A percentile compares a stretch with the other conserved stretches of the same genome.
phyloP scores from a whole-genome alignment of 306 rosid species.

The Cucurbita argyrosperma region DNA sequence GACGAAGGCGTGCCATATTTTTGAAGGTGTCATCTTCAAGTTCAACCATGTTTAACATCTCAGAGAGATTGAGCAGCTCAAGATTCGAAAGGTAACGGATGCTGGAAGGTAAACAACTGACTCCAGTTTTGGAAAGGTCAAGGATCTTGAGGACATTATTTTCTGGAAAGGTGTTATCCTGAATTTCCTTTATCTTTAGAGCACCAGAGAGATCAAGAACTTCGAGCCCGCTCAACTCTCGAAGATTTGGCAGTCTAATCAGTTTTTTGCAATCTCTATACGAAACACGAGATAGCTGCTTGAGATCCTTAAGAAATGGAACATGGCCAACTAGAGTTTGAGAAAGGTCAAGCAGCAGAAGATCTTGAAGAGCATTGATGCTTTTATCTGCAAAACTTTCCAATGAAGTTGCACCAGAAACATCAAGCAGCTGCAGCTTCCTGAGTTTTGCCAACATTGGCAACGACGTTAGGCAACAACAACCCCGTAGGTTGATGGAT shows the following conservation, averaged over 20 bases:
- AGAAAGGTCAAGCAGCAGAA: slow-evolving; percentile 18
- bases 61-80: slow-evolving; percentile 16
- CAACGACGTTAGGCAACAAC: slow-evolving; percentile 1
- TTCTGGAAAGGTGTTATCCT: neutral
- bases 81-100: neutral
- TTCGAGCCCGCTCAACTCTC: slow-evolving; percentile 4
- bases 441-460: neutral
- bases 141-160: slow-evolving; percentile 12
- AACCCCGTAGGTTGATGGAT: slow-evolving; percentile 14
- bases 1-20: slow-evolving; percentile 8
- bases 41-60: neutral
- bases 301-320: slow-evolving; percentile 10
- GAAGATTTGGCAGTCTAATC: slow-evolving; percentile 3
- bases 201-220: slow-evolving; percentile 19
- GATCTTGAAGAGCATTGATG: neutral
- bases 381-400: neutral
- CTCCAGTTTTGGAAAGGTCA: slow-evolving; percentile 12
- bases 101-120: slow-evolving; percentile 5
- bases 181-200: neutral
- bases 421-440: slow-evolving; percentile 22
- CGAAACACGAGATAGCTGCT: slow-evolving; percentile 3
- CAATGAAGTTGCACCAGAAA: slow-evolving; percentile 19
- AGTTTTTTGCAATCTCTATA: slow-evolving; percentile 6
- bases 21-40: slow-evolving; percentile 3
- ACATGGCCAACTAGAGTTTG: slow-evolving; percentile 6